Evolutionary conservation across 805 yeast genomes (phyloP).

Genomic region (Wickerhamiella australiensis): DNA sequence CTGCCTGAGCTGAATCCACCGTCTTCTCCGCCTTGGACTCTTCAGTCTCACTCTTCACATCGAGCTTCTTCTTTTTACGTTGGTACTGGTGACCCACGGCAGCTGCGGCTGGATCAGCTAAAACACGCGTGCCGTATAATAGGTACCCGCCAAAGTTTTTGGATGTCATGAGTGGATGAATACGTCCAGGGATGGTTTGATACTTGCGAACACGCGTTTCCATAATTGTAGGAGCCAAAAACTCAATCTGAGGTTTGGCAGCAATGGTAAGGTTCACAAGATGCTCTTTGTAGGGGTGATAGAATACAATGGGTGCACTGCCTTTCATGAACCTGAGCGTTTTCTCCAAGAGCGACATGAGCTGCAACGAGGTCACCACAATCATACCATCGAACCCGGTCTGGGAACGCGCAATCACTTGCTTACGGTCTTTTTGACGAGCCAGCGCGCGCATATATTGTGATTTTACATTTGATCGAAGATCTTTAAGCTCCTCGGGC

Average conservation of each 20-base stretch:
- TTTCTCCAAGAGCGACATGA: constrained; percentile 49
- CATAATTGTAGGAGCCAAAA: constrained; percentile 68
- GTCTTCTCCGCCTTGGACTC: background rate
- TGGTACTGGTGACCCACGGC: constrained; percentile 39
- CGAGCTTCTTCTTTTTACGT: constrained; percentile 11
- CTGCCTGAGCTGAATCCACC: too few relatives aligned
- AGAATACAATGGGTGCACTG: constrained; percentile 75
- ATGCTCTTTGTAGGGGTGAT: constrained; percentile 68
- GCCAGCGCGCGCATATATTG: constrained; percentile 57
- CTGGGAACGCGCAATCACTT: constrained; percentile 35
- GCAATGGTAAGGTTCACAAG: constrained; percentile 61
- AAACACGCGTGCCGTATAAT: constrained; percentile 64
- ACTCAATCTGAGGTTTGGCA: constrained; percentile 53
- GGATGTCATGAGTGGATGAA: constrained; percentile 92
- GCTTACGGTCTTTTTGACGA: constrained; percentile 34
- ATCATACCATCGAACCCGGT: constrained; percentile 62
- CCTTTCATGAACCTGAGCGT: constrained; percentile 63
- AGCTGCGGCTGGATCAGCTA: constrained; percentile 56
- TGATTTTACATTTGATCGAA: constrained; percentile 48
- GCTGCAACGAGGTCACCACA: constrained; percentile 58
- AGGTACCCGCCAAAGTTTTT: constrained; percentile 87
- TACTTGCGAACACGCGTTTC: constrained; percentile 76
- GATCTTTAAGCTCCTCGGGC: constrained; percentile 40
- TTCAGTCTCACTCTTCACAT: background rate
- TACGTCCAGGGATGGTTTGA: constrained; percentile 86